phyloP scores from a whole-genome alignment of 768 basidiomycete species.

The Mycena rosella region DNA sequence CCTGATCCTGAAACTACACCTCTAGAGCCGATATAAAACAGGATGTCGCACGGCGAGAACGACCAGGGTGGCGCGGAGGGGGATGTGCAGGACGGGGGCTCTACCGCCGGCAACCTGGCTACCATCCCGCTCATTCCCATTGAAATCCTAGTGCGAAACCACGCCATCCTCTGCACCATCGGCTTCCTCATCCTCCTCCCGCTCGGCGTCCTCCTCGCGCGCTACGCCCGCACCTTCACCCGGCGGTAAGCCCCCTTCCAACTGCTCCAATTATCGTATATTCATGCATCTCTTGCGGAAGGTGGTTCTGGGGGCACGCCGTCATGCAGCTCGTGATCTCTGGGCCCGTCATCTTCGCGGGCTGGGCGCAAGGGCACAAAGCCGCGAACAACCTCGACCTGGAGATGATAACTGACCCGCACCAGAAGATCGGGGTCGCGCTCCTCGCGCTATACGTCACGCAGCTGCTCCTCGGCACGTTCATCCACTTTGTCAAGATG shows the following conservation, averaged over 20 bases:
- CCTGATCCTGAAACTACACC: neutral
- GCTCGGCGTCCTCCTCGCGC: constrained; percentile 66
- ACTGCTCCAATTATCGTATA: neutral
- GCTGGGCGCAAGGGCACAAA: constrained; percentile 59
- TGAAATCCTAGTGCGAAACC: constrained; percentile 55
- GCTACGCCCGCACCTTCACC: constrained; percentile 66
- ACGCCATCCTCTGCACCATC: constrained; percentile 64
- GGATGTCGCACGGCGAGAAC: neutral
- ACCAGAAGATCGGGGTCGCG: constrained; percentile 64
- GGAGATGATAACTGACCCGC: constrained; percentile 57
- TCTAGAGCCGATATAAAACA: neutral
- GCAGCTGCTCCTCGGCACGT: constrained; percentile 61
- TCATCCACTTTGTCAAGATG: constrained; percentile 68
- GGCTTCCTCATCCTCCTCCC: constrained; percentile 73
- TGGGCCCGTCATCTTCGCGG: constrained; percentile 66
- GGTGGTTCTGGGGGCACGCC: constrained; percentile 66
- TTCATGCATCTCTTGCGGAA: constrained; percentile 28
- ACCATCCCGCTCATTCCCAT: constrained; percentile 40
- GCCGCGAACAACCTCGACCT: constrained; percentile 47
- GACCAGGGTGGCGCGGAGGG: neutral
- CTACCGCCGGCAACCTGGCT: neutral
- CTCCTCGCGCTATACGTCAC: constrained; percentile 66
- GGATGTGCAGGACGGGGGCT: neutral
- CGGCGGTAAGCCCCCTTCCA: constrained; percentile 49
- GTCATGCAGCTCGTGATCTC: constrained; percentile 63